A percentile compares a stretch with the other conserved stretches of the same genome.
phyloP scores from a whole-genome alignment of 2,329 filamentous ascomycete species.

The Penicillium brasilianum region DNA sequence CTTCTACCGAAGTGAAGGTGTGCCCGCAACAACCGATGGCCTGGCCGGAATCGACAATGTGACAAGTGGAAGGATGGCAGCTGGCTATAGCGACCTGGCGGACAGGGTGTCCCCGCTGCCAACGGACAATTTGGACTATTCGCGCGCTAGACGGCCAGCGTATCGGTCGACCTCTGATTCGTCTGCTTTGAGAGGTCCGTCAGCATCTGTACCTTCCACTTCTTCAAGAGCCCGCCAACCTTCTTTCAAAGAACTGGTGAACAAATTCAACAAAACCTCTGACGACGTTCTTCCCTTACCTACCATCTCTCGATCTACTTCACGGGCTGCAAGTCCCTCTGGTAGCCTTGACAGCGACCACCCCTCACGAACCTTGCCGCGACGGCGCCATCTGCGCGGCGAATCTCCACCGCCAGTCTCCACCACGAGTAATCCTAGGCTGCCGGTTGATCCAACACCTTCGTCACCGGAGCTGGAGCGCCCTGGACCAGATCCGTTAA shows the following conservation, averaged over 20 bases:
- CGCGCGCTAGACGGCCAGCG: constrained; percentile 31
- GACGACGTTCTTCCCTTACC: constrained; percentile 53
- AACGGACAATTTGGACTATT: constrained; percentile 31
- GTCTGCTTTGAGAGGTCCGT: constrained; percentile 27
- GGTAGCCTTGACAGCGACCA: constrained; percentile 34
- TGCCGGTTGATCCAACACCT: constrained; percentile 26
- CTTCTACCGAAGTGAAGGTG: constrained; percentile 55
- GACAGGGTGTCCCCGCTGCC: constrained; percentile 35
- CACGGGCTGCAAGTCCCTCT: constrained; percentile 43
- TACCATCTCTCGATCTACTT: constrained; percentile 38
- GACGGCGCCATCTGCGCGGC: constrained; percentile 28
- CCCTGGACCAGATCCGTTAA: constrained; percentile 1
- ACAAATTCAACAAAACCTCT: constrained; percentile 72
- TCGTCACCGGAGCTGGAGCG: constrained; percentile 15
- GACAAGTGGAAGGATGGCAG: constrained; percentile 30
- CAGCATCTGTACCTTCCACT: constrained; percentile 22
- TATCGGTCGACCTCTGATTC: constrained; percentile 43
- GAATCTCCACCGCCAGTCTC: constrained; percentile 22
- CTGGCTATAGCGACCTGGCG: constrained; percentile 22
- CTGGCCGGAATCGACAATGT: constrained; percentile 26
- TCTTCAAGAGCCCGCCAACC: constrained; percentile 54
- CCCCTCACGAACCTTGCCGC: constrained; percentile 38
- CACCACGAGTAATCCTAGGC: constrained; percentile 21
- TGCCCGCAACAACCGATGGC: constrained; percentile 38
- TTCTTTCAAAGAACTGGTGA: constrained; percentile 82